Percentiles rank a stretch among this genome's conserved stretches.
These are phyloP conservation scores for Hordeum marinum DNA, from an alignment of 176 grass and related monocot species.

Conservation along the genomic window DNA sequence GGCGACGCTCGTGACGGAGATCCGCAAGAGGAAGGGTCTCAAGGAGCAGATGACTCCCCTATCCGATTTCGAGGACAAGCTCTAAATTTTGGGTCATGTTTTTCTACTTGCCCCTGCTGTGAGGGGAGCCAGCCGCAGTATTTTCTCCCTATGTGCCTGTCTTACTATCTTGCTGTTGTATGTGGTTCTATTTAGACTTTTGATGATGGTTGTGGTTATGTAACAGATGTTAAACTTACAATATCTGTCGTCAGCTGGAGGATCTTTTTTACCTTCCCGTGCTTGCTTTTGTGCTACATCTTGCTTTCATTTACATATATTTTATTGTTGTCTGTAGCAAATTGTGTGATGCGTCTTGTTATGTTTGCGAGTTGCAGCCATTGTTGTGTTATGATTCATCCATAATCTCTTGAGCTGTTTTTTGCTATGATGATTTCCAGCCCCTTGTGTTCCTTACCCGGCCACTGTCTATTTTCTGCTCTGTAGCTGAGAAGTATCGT, in stretches of 20 bases:
- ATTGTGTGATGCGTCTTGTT: not conserved
- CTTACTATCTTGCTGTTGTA: not conserved
- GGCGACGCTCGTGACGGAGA: conserved; percentile 31
- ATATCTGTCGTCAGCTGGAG: not conserved
- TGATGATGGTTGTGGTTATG: not conserved
- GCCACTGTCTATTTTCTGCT: too few species aligned
- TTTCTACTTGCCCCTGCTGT: not conserved
- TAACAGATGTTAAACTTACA: conserved; percentile 1
- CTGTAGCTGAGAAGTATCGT: too few species aligned
- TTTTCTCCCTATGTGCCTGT: not conserved
- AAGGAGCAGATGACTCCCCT: conserved; percentile 84
- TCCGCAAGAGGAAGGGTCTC: conserved; percentile 61
- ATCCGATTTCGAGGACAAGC: conserved; percentile 64
- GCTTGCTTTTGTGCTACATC: not conserved
- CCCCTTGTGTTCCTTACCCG: too few species aligned
- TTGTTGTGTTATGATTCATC: not conserved
- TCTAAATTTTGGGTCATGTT: conserved; percentile 17
- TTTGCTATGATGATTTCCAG: too few species aligned
- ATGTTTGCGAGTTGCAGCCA: not conserved
- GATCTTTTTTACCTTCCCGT: not conserved
- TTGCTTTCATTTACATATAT: not conserved
- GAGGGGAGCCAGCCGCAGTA: not conserved
- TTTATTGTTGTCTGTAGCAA: not conserved
- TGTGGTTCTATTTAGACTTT: not conserved
- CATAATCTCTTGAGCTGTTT: not conserved